Evolutionary conservation across 495 filamentous ascomycete genomes (phyloP).

Genomic region (Neurospora discreta): DNA sequence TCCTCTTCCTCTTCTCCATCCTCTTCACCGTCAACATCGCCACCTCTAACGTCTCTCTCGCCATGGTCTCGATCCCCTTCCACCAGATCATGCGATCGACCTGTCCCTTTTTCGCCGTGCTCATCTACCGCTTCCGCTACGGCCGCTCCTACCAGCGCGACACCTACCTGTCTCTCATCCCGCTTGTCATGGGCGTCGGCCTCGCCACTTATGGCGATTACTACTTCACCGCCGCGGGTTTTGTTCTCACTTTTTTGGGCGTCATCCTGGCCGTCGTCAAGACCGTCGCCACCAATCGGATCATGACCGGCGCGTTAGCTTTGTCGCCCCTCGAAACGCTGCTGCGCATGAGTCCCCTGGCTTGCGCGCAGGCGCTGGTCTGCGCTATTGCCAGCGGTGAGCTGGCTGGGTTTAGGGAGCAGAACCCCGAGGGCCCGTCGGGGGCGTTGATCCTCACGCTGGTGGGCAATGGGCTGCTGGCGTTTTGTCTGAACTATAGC

Average conservation of each 20-base stretch:
- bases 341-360: slow-evolving; percentile 44
- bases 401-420: slow-evolving; percentile 15
- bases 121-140: slow-evolving; percentile 42
- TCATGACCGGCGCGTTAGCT: slow-evolving; percentile 41
- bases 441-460: slow-evolving; percentile 18
- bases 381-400: slow-evolving; percentile 41
- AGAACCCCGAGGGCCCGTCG: slow-evolving; percentile 7
- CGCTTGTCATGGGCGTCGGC: slow-evolving; percentile 43
- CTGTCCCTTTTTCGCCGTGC: slow-evolving; percentile 42
- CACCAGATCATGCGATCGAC: slow-evolving; percentile 50
- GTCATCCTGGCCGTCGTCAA: slow-evolving; percentile 44
- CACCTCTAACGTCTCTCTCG: slow-evolving; percentile 43
- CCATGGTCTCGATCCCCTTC: slow-evolving; percentile 46
- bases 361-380: slow-evolving; percentile 37
- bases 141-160: slow-evolving; percentile 32
- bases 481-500: slow-evolving; percentile 42
- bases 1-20: slow-evolving; percentile 40
- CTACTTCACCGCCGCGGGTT: slow-evolving; percentile 41
- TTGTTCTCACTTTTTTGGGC: slow-evolving; percentile 42
- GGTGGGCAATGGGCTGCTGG: slow-evolving; percentile 37
- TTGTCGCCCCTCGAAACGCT: slow-evolving; percentile 43
- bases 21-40: slow-evolving; percentile 52
- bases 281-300: slow-evolving; percentile 45
- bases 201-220: slow-evolving; percentile 48
- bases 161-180: slow-evolving; percentile 46